These are phyloP conservation scores for Vigna nakashimae DNA, from an alignment of 306 rosid genomes.

Conservation along the genomic window DNA sequence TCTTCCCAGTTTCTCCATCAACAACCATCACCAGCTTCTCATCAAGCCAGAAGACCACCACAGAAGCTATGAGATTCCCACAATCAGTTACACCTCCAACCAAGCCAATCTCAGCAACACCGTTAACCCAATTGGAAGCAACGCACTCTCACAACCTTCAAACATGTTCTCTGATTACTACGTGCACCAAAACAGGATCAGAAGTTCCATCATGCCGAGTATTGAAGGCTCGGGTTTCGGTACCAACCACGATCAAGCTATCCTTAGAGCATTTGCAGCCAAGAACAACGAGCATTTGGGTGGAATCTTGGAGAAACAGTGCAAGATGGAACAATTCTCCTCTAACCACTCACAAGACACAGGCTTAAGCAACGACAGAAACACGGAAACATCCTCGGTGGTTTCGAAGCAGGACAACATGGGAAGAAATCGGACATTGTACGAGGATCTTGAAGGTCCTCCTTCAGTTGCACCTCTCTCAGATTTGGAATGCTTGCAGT, in stretches of 20 bases:
- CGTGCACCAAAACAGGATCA: constrained; percentile 45
- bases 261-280: constrained; percentile 39
- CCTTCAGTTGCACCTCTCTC: constrained; percentile 54
- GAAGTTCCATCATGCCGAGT: constrained; percentile 36
- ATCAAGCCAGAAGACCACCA: constrained; percentile 49
- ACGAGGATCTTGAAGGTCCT: constrained; percentile 55
- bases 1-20: constrained; percentile 47
- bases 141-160: constrained; percentile 39
- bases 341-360: constrained; percentile 80
- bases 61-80: constrained; percentile 44
- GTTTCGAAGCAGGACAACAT: constrained; percentile 61
- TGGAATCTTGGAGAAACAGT: constrained; percentile 41
- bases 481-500: constrained; percentile 60
- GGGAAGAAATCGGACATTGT: constrained; percentile 46
- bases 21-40: constrained; percentile 32
- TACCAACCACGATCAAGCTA: constrained; percentile 19
- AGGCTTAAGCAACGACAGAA: constrained; percentile 69
- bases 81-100: constrained; percentile 33
- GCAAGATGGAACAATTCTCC: constrained; percentile 75
- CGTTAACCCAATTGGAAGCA: constrained; percentile 23
- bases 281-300: constrained; percentile 19
- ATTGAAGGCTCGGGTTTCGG: constrained; percentile 4
- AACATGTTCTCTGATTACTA: constrained; percentile 46
- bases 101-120: constrained; percentile 42
- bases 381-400: constrained; percentile 67